Conservation (phyloP, 2,329 filamentous ascomycete genomes). For the Zasmidium citrigriseum region DNA sequence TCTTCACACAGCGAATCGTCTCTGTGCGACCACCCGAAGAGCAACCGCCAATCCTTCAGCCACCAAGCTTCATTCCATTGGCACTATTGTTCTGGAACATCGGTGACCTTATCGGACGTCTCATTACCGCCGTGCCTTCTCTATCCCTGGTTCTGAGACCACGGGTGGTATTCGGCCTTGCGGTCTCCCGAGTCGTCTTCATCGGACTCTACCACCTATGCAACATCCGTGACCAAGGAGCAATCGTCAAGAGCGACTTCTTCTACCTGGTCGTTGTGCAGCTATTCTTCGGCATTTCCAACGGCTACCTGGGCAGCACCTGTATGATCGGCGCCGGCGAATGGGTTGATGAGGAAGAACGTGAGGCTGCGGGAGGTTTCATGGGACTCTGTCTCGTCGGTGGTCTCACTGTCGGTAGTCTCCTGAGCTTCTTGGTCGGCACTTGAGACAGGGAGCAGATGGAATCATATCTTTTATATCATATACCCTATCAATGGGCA, state of each 20-base stretch:
- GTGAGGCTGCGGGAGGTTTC: conserved; percentile 87
- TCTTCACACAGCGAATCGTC: conserved; percentile 68
- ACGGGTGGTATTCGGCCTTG: conserved; percentile 64
- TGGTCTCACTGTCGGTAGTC: conserved; percentile 80
- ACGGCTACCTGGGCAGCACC: conserved; percentile 81
- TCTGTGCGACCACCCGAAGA: conserved; percentile 43
- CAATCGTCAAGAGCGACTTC: conserved; percentile 72
- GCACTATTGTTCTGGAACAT: conserved; percentile 92
- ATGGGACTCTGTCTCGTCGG: conserved; percentile 90
- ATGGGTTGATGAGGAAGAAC: conserved; percentile 79
- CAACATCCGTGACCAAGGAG: conserved; percentile 78
- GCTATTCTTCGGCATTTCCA: conserved; percentile 77
- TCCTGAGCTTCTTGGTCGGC: conserved; percentile 76
- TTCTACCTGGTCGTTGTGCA: conserved; percentile 89
- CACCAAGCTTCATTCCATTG: conserved; percentile 81
- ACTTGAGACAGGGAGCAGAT: conserved; percentile 1
- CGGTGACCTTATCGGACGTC: conserved; percentile 78
- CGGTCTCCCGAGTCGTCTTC: conserved; percentile 67
- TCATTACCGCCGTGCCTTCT: conserved; percentile 62
- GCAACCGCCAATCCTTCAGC: conserved; percentile 64
- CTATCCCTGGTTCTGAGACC: conserved; percentile 64
- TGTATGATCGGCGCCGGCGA: conserved; percentile 89
- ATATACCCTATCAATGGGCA: neutral
- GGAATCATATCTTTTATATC: neutral
- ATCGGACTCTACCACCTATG: conserved; percentile 87